These are phyloP conservation scores for Clarireedia paspali DNA, from an alignment of 2,329 filamentous ascomycete species.

Conservation along the genomic window DNA sequence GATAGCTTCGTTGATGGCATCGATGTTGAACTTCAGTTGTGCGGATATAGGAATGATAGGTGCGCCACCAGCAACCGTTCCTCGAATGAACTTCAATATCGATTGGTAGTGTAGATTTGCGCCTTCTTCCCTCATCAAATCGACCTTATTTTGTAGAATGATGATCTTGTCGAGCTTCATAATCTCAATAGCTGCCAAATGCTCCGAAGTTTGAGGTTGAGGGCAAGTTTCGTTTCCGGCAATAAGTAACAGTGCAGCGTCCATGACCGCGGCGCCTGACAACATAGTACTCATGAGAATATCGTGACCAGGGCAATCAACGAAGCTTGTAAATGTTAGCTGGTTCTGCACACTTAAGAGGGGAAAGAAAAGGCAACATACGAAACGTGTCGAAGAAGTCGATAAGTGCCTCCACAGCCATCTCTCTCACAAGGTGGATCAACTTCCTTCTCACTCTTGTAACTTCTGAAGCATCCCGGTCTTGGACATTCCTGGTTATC, in stretches of 20 bases:
- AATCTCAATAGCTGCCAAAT: slow-evolving; percentile 97
- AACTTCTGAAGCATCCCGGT: slow-evolving; percentile 92
- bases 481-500: slow-evolving; percentile 85
- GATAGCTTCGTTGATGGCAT: slow-evolving; percentile 93
- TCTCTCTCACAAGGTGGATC: slow-evolving; percentile 93
- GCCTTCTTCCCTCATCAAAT: slow-evolving; percentile 93
- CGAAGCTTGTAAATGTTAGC: slow-evolving; percentile 56
- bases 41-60: slow-evolving; percentile 96
- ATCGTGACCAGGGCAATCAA: slow-evolving; percentile 98
- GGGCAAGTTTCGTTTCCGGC: slow-evolving; percentile 98
- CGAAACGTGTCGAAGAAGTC: slow-evolving; percentile 86
- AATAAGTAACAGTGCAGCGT: slow-evolving; percentile 90
- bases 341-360: slow-evolving; percentile 1
- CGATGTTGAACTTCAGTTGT: slow-evolving; percentile 99
- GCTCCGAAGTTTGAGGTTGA: slow-evolving; percentile 96
- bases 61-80: slow-evolving; percentile 89
- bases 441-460: slow-evolving; percentile 98
- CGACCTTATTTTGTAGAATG: slow-evolving; percentile 99
- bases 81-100: slow-evolving; percentile 96
- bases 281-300: slow-evolving; percentile 99
- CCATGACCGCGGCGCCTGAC: slow-evolving; percentile 98
- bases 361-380: slow-evolving; percentile 40
- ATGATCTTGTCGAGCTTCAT: slow-evolving; percentile 99
- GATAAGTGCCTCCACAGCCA: slow-evolving; percentile 80
- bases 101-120: slow-evolving; percentile 93